Percentiles rank a stretch among this genome's conserved stretches.
Conservation (phyloP, 345 rosid genomes). For the Eutrema heterophyllum region DNA sequence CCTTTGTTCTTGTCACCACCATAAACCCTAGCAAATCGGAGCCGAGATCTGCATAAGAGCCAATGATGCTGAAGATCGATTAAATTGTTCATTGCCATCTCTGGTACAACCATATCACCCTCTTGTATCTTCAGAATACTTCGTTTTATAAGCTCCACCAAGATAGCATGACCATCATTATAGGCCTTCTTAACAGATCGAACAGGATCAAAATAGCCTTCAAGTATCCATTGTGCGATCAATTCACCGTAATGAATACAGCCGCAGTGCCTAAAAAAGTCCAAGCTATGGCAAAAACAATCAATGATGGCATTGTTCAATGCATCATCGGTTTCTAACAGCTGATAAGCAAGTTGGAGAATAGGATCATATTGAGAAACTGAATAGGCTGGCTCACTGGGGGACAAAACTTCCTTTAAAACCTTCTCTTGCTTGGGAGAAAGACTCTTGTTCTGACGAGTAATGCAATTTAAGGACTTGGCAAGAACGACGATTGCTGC, state of each 20-base stretch:
- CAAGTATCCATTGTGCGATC: conserved; percentile 52
- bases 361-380: not conserved
- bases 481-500: conserved; percentile 31
- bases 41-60: conserved; percentile 15
- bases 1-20: conserved; percentile 9
- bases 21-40: conserved; percentile 31
- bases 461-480: conserved; percentile 15
- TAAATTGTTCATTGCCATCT: conserved; percentile 23
- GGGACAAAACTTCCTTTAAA: not conserved
- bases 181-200: conserved; percentile 35
- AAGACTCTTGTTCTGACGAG: not conserved
- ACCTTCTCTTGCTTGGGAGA: not conserved
- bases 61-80: conserved; percentile 26
- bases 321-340: not conserved
- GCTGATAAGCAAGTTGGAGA: conserved; percentile 22
- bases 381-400: not conserved
- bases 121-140: conserved; percentile 42
- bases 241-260: conserved; percentile 35
- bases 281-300: too few species aligned
- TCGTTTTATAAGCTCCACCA: conserved; percentile 41
- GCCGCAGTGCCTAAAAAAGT: conserved; percentile 20
- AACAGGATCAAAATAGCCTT: conserved; percentile 45
- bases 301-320: not conserved
- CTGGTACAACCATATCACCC: conserved; percentile 34
- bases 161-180: conserved; percentile 29